Percentiles rank a stretch among this genome's conserved stretches.
Evolutionary conservation across 2,329 filamentous ascomycete species (phyloP).

Genomic region (Aspergillus sp.): DNA sequence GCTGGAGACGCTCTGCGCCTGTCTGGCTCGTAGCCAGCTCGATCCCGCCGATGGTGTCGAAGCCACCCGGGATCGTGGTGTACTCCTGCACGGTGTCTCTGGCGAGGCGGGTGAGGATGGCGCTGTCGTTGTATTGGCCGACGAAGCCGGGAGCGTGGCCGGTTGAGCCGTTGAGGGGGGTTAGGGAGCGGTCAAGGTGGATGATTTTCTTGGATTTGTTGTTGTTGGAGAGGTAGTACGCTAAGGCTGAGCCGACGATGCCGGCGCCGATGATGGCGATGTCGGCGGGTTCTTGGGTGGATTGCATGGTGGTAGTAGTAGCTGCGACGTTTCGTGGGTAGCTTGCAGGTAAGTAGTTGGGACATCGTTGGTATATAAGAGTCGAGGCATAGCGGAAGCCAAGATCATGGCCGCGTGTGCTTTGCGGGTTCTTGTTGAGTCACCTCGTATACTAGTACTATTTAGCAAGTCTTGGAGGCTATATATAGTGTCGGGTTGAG

Average conservation of each 20-base stretch:
- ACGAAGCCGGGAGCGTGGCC: constrained; percentile 39
- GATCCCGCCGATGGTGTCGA: constrained; percentile 30
- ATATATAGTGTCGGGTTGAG: background rate
- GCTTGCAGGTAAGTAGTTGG: background rate
- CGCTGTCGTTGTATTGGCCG: constrained; percentile 38
- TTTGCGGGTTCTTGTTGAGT: background rate
- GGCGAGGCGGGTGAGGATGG: constrained; percentile 33
- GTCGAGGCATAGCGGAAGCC: background rate
- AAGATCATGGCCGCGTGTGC: background rate
- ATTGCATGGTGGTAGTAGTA: background rate
- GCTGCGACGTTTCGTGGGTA: background rate
- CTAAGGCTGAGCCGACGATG: constrained; percentile 39
- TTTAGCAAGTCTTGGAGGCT: background rate
- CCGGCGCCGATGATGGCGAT: constrained; percentile 34
- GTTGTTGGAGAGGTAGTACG: constrained; percentile 32
- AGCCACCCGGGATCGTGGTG: constrained; percentile 28
- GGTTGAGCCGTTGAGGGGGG: constrained; percentile 32
- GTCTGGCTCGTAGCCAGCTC: constrained; percentile 27
- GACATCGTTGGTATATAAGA: background rate
- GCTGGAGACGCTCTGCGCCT: constrained; percentile 22
- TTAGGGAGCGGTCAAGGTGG: constrained; percentile 32
- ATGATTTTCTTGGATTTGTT: constrained; percentile 20
- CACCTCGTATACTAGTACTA: background rate
- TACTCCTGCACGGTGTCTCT: constrained; percentile 35
- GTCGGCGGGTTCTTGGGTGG: constrained; percentile 7